Conservation (phyloP, 2,329 filamentous ascomycete species). For the Aspergillus sp. region DNA sequence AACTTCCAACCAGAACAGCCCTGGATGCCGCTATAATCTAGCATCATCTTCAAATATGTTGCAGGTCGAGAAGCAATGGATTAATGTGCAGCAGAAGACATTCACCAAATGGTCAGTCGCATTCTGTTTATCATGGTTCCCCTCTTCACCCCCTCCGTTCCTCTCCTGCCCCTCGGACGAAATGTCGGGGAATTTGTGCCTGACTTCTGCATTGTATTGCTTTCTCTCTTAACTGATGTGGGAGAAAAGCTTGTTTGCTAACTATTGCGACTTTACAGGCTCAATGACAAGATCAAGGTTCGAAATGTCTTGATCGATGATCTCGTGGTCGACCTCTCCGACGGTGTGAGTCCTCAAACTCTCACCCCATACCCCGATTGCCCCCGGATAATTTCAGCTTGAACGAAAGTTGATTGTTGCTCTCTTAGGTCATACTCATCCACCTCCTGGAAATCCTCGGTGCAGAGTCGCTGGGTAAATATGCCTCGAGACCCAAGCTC, state of each 20-base stretch:
- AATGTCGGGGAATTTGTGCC: not conserved
- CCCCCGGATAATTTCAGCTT: not conserved
- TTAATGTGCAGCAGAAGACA: conserved; percentile 90
- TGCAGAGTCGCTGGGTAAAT: conserved; percentile 87
- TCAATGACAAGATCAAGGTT: conserved; percentile 86
- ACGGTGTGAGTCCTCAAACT: conserved; percentile 66
- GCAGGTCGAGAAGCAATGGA: conserved; percentile 56
- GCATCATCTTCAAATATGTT: conserved; percentile 31
- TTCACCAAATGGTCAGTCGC: conserved; percentile 83
- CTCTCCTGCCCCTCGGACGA: not conserved
- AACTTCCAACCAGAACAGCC: conserved; percentile 10
- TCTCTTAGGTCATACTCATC: conserved; percentile 76
- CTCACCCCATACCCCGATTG: not conserved
- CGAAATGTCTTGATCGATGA: conserved; percentile 76
- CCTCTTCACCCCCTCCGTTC: not conserved
- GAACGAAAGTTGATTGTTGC: not conserved
- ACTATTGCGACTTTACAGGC: conserved; percentile 48
- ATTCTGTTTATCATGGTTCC: not conserved
- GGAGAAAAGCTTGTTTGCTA: not conserved
- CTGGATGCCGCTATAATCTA: conserved; percentile 21
- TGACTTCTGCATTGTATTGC: not conserved
- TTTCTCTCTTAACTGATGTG: conserved; percentile 1
- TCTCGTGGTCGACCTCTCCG: conserved; percentile 80
- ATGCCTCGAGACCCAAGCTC: conserved; percentile 91
- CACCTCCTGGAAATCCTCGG: conserved; percentile 96